Evolutionary conservation across 1,139 yeast species (phyloP).

Genomic region (Diutina ranongensis): DNA sequence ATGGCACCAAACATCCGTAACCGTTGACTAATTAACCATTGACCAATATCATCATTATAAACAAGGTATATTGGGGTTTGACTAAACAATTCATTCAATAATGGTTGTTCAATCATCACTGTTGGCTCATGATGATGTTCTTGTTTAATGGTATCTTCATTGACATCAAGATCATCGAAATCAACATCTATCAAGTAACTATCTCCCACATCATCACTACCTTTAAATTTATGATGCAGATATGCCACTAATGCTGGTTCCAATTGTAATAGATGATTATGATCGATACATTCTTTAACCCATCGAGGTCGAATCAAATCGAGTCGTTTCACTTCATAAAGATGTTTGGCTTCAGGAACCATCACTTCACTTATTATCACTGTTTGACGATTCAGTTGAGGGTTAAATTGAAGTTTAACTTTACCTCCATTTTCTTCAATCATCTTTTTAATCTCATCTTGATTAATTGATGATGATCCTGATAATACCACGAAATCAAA

Average conservation of each 20-base stretch:
- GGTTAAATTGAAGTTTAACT: constrained; percentile 11
- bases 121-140: too few species aligned
- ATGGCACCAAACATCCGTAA: constrained; percentile 25
- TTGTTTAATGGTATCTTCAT: background rate
- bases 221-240: background rate
- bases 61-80: constrained; percentile 17
- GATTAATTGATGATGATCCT: constrained; percentile 8
- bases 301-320: constrained; percentile 61
- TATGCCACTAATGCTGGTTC: constrained; percentile 46
- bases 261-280: constrained; percentile 31
- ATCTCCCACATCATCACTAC: background rate
- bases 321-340: constrained; percentile 30
- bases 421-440: constrained; percentile 43
- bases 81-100: constrained; percentile 13
- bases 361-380: constrained; percentile 13
- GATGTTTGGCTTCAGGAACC: constrained; percentile 17
- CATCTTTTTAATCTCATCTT: constrained; percentile 17
- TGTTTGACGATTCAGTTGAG: constrained; percentile 9
- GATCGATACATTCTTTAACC: constrained; percentile 54
- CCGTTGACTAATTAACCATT: constrained; percentile 12
- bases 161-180: background rate
- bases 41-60: constrained; percentile 7
- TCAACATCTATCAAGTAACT: background rate
- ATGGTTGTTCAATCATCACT: background rate
- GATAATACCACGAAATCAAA: background rate